Evolutionary conservation across 768 basidiomycete species (phyloP).

Genomic region (Macrolepiota dolichaula): DNA sequence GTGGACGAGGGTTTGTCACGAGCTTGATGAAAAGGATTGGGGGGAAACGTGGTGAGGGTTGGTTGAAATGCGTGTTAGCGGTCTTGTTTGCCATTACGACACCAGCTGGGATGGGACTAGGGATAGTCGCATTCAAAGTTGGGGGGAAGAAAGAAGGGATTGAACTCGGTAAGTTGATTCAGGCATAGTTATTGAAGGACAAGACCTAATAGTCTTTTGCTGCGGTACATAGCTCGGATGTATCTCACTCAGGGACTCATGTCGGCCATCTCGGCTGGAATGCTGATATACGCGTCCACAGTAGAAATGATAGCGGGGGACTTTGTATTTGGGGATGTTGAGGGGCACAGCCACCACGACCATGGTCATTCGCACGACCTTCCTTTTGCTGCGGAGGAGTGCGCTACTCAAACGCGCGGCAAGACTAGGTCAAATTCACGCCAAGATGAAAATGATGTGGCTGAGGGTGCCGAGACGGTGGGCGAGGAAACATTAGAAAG

Average conservation of each 20-base stretch:
- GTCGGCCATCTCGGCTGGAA: constrained; percentile 79
- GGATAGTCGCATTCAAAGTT: constrained; percentile 44
- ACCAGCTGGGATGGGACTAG: constrained; percentile 63
- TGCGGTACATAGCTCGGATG: constrained; percentile 37
- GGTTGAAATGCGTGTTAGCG: constrained; percentile 54
- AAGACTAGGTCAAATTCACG: background rate
- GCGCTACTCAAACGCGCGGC: background rate
- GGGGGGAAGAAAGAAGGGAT: constrained; percentile 21
- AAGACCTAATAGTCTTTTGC: background rate
- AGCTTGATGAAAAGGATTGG: background rate
- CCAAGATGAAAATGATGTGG: background rate
- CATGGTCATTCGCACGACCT: constrained; percentile 13
- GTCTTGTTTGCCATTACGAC: constrained; percentile 72
- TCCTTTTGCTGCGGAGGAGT: background rate
- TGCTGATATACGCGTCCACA: constrained; percentile 80
- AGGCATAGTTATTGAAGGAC: constrained; percentile 10
- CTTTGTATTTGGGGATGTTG: constrained; percentile 71
- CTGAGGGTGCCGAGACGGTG: background rate
- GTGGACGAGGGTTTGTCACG: background rate
- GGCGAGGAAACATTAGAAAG: constrained; percentile 13
- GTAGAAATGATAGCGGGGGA: constrained; percentile 89
- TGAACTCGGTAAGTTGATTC: constrained; percentile 18
- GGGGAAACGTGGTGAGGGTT: constrained; percentile 15
- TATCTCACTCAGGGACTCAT: constrained; percentile 66
- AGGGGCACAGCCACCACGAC: constrained; percentile 29